Evolutionary conservation across 208 protist species (phyloP), one percentile per base, ranked within the genome.

Genomic region (Naegleria lovaniensis): DNA sequence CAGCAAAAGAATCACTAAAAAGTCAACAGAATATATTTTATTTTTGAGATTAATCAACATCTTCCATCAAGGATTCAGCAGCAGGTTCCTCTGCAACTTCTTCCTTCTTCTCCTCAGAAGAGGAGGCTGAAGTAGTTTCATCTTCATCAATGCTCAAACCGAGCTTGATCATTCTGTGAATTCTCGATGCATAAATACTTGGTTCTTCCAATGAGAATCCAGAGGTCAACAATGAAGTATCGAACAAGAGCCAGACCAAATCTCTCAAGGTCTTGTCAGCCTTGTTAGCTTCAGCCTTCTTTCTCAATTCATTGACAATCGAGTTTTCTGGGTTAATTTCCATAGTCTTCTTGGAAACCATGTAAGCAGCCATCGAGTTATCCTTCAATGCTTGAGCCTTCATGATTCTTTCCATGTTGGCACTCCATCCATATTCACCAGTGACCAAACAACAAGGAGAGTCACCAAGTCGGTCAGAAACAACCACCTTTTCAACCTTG

Each of bases 391-490:
- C 95, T 41, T 98, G 96, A 79, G 97, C 95, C 94, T 99, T 99
- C 98, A 99, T 99, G 95, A 99, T 99, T 92, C 99, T 94, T 95
- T 99, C 97, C 98, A 99, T 99, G 95, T 99, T 99, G 92, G 98
- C 98, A 41, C 97, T 98, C 98, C 98, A 99, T 90, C 99, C 98
- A 93, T 97, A 99, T 95, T 99, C 97, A 90, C 96, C 97, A 51
- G 99, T 99, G 85, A 99, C 98, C n/a, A 99, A 95, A 92, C 95
- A 94, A 94, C 98, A 99, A 88, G 99, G 99, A 75, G 98, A 98
- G 67, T 96, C 94, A 52, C 98, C 95, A 0, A 99, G 89, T 88
- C 98, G 94, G 91, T 98, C 96, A 38, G 97, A 98, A 29, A 99
- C 86, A 76, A 98, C 93, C 33, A 99, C 99, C 95, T 99, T 99